Base-by-base conservation (phyloP, 2,329 filamentous ascomycete species). In the Capronia americana region DNA sequence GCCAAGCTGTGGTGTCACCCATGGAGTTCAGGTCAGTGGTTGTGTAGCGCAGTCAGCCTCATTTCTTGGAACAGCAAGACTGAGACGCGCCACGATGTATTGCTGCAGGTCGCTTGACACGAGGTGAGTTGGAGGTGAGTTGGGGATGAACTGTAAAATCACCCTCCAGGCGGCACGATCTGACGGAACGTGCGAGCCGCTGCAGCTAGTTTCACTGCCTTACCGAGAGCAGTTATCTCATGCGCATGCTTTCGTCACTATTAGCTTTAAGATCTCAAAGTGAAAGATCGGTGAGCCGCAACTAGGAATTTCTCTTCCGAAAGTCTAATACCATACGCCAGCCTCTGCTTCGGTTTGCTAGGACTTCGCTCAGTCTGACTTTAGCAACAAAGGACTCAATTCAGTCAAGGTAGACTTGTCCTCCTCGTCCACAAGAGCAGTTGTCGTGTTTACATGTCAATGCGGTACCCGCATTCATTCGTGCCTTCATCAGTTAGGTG, bases 171-270 rank as follows among this genome's bases (percentile, higher is more conserved):
- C 12, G 28, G 53, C 53, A n/a, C 28, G 53, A 55, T 55, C 53
- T 32, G 28, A 26, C 53, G 53, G 53, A 55, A 44, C 38, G 4
- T 44, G 48, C 26, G 4, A 26, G 48, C 48, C 48, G 23, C 48
- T 26, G 48, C 48, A 53, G 48, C 48, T 53, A 53, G 26, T 28
- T 26, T 28, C n/a, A 12, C 48, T 51, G 20, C 48, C 20, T 44
- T 44, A 44, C 38, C 14, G 14, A n/a, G 38, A 44, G 38, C 38
- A n/a, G 38, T n/a, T 44, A 44, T 20, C 14, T 6, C 38, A 20
- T 44, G 38, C 38, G 38, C 38, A 44, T 6, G 17, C 12, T 44
- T n/a, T 44, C 32, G n/a, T n/a, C 10, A 44, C 38, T n/a, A 7
- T 5, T n/a, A 44, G 17, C 38, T n/a, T 8, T n/a, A 4, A n/a